Conservation (phyloP, 768 basidiomycete genomes). For the Hemileccinum rubropunctum region DNA sequence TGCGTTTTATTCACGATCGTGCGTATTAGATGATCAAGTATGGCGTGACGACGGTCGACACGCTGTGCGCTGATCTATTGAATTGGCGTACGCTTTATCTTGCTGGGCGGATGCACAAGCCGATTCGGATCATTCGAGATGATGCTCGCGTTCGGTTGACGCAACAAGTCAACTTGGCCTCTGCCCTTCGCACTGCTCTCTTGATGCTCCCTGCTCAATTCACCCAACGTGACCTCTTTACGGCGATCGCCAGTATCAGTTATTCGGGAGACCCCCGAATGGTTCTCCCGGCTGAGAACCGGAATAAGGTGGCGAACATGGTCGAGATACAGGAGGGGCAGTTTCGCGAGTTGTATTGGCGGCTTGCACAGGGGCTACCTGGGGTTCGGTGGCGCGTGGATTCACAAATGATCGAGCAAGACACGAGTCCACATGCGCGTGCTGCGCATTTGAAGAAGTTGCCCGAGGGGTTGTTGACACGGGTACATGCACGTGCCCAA, state of each 20-base stretch:
- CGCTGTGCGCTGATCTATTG: conserved; percentile 83
- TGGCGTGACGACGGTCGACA: conserved; percentile 89
- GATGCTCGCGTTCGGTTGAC: conserved; percentile 90
- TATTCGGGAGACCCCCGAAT: conserved; percentile 93
- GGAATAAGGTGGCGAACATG: conserved; percentile 91
- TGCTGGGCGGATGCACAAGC: conserved; percentile 97
- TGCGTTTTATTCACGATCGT: neutral
- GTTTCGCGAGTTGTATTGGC: conserved; percentile 86
- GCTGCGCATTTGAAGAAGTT: conserved; percentile 76
- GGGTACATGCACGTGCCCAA: conserved; percentile 43
- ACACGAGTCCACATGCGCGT: conserved; percentile 62
- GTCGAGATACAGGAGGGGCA: conserved; percentile 77
- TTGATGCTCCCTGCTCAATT: conserved; percentile 83
- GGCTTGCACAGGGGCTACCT: conserved; percentile 72
- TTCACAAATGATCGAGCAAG: conserved; percentile 64
- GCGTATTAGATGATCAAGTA: conserved; percentile 83
- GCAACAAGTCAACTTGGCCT: conserved; percentile 90
- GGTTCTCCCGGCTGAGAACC: conserved; percentile 92
- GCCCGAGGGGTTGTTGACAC: conserved; percentile 60
- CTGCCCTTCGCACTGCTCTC: conserved; percentile 87
- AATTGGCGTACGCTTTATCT: conserved; percentile 94
- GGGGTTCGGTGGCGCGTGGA: conserved; percentile 71
- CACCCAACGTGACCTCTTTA: conserved; percentile 78
- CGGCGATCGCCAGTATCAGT: conserved; percentile 79
- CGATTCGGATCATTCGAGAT: conserved; percentile 88